Conservation (phyloP, 2,329 filamentous ascomycete genomes). For the Hypoxylon sp. region DNA sequence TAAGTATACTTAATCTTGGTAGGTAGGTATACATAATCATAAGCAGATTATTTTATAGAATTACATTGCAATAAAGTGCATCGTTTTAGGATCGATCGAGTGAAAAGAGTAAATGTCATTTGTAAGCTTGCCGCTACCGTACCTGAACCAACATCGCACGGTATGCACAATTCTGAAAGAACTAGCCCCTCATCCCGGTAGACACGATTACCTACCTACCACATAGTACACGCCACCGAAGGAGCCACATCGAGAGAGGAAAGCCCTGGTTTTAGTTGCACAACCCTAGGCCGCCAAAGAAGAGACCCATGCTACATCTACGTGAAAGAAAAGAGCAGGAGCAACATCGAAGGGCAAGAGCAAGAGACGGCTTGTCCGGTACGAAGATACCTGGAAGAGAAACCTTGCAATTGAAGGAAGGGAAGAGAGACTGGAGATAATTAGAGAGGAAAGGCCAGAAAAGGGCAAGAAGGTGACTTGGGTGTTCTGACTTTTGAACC, state of each 20-base stretch:
- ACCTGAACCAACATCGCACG: no score
- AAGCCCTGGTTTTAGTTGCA: conserved; percentile 41
- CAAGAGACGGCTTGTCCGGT: no score
- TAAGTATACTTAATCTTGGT: no score
- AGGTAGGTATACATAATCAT: no score
- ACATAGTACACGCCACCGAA: conserved; percentile 39
- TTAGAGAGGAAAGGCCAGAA: conserved; percentile 1
- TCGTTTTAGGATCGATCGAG: no score
- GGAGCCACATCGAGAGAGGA: conserved; percentile 39
- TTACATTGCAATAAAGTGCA: no score
- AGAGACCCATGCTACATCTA: conserved; percentile 29
- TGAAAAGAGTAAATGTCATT: no score
- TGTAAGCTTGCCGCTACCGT: no score
- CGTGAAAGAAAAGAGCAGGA: background rate
- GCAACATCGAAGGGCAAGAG: no score
- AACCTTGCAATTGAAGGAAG: conserved; percentile 14
- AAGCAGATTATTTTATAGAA: no score
- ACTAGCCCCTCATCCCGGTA: conserved; percentile 38
- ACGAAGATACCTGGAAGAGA: no score
- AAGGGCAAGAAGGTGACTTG: conserved; percentile 4
- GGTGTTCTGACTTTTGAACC: conserved; percentile 23
- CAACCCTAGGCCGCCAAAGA: conserved; percentile 37
- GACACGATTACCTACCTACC: conserved; percentile 32
- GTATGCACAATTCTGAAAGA: conserved; percentile 34
- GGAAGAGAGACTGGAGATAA: no score